Evolutionary conservation across 1,284 basidiomycete species (phyloP), one percentile per base, ranked within the genome.

Genomic region (Mycena citricolor): DNA sequence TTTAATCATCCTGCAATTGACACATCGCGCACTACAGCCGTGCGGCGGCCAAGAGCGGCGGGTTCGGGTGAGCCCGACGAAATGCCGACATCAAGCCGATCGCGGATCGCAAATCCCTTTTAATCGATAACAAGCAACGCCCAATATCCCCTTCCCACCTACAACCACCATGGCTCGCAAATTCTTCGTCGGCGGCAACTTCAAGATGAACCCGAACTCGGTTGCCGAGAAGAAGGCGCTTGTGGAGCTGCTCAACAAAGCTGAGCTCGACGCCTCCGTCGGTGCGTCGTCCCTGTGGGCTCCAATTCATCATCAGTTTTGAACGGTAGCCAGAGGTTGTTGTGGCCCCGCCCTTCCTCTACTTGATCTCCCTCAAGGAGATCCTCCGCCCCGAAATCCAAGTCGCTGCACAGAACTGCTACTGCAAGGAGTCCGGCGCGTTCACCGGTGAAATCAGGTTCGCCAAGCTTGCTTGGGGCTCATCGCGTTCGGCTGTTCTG

Each of bases 381-480:
- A 61, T 69, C 46, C 60, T 91, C 47, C 72, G 77, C 49, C 74
- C 79, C 44, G 80, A 83, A 33, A 67, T 89, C 62, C 73, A 88
- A 60, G 79, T 99, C 52, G 69, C 91, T 11, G 95, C 94, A 17
- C 97, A 99, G 69, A 98, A 98, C 73, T 83, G 82, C 57, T 93
- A 94, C 76, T 75, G 77, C 66, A 88, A 93, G 68, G 61, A 78
- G 11, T 83, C 81, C 17, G 95, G 95, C 40, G 95, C 95, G 16
- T 99, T 87, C 75, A 99, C 97, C 8, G 95, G 94, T 46, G 94
- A 97, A 69, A 90, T 90, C 70, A 93, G 87, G 88, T 83, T 44
- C 32, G 69, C n/a, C n/a, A n/a, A n/a, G n/a, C n/a, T n/a, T 62
- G 13, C 21, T 16, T 47, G 7, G 25, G 8, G 16, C 19, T 25